A percentile compares a stretch with the other conserved stretches of the same genome.
phyloP scores from a whole-genome alignment of 2,329 filamentous ascomycete species.

The Aspergillus tamarii region DNA sequence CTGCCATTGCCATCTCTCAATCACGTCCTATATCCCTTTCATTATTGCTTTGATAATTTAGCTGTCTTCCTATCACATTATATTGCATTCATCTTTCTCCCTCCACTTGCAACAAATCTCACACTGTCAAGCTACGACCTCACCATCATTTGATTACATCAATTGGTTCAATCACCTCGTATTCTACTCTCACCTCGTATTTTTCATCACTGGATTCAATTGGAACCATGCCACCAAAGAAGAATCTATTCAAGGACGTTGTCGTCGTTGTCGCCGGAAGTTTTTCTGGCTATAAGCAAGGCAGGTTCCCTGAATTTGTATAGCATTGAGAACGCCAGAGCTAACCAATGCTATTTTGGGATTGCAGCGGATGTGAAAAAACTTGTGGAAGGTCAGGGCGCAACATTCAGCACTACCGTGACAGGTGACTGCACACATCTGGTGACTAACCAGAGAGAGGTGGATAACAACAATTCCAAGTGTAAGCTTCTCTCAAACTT shows the following conservation, averaged over 20 bases:
- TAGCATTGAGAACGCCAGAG: slow-evolving; percentile 1
- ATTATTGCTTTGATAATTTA: background rate
- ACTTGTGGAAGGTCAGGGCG: slow-evolving; percentile 39
- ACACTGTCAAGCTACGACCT: background rate
- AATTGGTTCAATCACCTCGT: background rate
- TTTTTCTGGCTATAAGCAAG: slow-evolving; percentile 59
- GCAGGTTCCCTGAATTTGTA: slow-evolving; percentile 26
- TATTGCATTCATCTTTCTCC: background rate
- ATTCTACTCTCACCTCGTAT: background rate
- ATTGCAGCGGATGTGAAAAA: slow-evolving; percentile 18
- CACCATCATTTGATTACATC: background rate
- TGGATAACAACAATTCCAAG: slow-evolving; percentile 39
- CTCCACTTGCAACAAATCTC: background rate
- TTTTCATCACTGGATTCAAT: background rate
- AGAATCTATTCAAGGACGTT: slow-evolving; percentile 30
- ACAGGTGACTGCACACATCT: slow-evolving; percentile 42
- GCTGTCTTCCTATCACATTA: too few species aligned
- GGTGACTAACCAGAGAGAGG: slow-evolving; percentile 41
- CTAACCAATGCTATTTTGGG: slow-evolving; percentile 8
- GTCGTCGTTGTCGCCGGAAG: slow-evolving; percentile 63
- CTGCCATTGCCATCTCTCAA: background rate
- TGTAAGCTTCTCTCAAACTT: slow-evolving; percentile 31
- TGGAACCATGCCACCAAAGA: background rate
- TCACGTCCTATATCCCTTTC: background rate
- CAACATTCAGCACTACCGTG: slow-evolving; percentile 35